Evolutionary conservation across 1,284 basidiomycete genomes (phyloP), one percentile per base, ranked within the genome.

Genomic region (Meripilus lineatus): DNA sequence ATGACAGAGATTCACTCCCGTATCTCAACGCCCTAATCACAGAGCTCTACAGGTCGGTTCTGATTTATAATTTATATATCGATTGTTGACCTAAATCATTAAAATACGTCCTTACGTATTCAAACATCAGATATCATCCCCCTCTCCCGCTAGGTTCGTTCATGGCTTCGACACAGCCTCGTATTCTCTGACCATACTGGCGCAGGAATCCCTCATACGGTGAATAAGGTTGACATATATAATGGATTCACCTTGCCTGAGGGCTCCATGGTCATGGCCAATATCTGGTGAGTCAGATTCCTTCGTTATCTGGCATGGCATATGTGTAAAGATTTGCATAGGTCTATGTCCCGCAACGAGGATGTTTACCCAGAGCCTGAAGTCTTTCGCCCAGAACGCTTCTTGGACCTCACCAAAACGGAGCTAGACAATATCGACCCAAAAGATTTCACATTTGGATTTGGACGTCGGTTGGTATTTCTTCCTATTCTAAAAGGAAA

Each of bases 21-120:
- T 54, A 79, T 59, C 61, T 75, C 28, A 66, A 72, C 34, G 68
- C 65, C 42, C 53, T 76, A 5, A 40, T 75, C 25, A 72, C 72
- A 47, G 74, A 77, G 57, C 58, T 70, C 10, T 63, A 72, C 40
- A 64, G 75, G 70, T 74, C 17, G 5, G 48, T 42, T 33, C 6
- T 20, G 4, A 18, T 13, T 18, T 14, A 13, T 22, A n/a, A 24
- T 7, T 28, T 2, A 30, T 15, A n/a, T n/a, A n/a, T n/a, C n/a
- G n/a, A n/a, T n/a, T n/a, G n/a, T 15, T 24, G 13, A 37, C 32
- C 8, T n/a, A 18, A 30, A 30, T n/a, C n/a, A n/a, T 30, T 30
- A 30, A 36, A n/a, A n/a, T n/a, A n/a, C n/a, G n/a, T n/a, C n/a
- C n/a, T n/a, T n/a, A n/a, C 10, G 13, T 8, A 30, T 30, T 30